Percentiles rank a stretch among this genome's conserved stretches.
Conservation (phyloP, 2,329 filamentous ascomycete genomes). For the Botrytis tulipae region DNA sequence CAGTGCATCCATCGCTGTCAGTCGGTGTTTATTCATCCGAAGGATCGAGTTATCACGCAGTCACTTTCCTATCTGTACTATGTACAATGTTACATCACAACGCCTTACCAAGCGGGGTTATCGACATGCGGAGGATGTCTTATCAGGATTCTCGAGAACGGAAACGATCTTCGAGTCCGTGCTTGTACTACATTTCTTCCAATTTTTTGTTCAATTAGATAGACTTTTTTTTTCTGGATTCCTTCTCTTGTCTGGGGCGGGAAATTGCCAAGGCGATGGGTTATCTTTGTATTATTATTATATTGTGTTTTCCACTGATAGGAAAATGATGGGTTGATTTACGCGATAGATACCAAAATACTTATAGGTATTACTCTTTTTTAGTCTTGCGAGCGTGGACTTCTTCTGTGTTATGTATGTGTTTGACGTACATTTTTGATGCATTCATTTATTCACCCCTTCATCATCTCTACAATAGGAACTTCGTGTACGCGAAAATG, state of each 20-base stretch:
- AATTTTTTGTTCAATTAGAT: background rate
- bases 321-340: background rate
- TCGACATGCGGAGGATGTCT: background rate
- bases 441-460: background rate
- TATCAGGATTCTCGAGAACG: background rate
- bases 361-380: background rate
- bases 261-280: background rate
- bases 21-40: background rate
- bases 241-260: too few species aligned
- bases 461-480: background rate
- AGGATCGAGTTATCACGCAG: background rate
- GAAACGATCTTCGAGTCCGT: slow-evolving; percentile 1
- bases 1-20: background rate
- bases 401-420: background rate
- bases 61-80: background rate
- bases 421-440: background rate
- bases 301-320: background rate
- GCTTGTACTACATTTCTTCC: background rate
- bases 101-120: background rate
- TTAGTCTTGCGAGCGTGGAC: background rate
- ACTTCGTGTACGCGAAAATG: background rate
- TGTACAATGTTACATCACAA: background rate
- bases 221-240: background rate
- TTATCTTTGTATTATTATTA: background rate
- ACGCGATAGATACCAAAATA: background rate